These are phyloP conservation scores for Thelephora ganbajun DNA, from an alignment of 768 basidiomycete species.

Conservation along the genomic window DNA sequence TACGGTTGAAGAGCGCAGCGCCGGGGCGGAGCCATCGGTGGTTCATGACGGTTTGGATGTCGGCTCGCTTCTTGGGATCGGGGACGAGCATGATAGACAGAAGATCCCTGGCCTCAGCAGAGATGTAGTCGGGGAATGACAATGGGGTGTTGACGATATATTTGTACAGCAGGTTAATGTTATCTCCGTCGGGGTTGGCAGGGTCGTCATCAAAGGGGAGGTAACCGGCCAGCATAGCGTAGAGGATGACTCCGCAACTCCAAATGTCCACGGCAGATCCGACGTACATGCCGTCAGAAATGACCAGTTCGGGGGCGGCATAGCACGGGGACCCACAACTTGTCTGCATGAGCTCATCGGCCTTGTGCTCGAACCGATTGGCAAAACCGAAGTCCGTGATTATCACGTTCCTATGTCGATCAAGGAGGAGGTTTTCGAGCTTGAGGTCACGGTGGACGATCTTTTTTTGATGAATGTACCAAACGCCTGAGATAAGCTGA, in stretches of 20 bases:
- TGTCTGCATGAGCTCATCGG: slow-evolving; percentile 97
- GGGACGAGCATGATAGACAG: slow-evolving; percentile 90
- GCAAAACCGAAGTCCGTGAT: slow-evolving; percentile 99
- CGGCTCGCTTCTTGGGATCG: slow-evolving; percentile 70
- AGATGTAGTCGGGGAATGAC: slow-evolving; percentile 94
- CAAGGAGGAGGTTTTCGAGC: slow-evolving; percentile 93
- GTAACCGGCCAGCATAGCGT: slow-evolving; percentile 94
- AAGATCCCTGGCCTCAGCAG: slow-evolving; percentile 68
- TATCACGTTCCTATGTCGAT: slow-evolving; percentile 95
- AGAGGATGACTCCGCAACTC: slow-evolving; percentile 91
- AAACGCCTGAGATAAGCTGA: slow-evolving; percentile 95
- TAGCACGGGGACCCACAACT: slow-evolving; percentile 96
- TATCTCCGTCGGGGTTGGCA: slow-evolving; percentile 95
- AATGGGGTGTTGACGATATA: slow-evolving; percentile 97
- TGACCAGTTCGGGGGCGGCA: slow-evolving; percentile 95
- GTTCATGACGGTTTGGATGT: slow-evolving; percentile 64
- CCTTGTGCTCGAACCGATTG: slow-evolving; percentile 86
- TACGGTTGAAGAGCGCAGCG: slow-evolving; percentile 45
- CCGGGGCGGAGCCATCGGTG: slow-evolving; percentile 79
- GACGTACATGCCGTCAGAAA: slow-evolving; percentile 92
- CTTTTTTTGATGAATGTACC: slow-evolving; percentile 98
- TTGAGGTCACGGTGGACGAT: slow-evolving; percentile 99
- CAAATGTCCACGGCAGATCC: slow-evolving; percentile 98
- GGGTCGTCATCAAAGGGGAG: slow-evolving; percentile 99
- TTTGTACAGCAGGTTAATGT: slow-evolving; percentile 96